Evolutionary conservation across 352 stramenopile genomes (phyloP).

Genomic region (Globisporangium mamillatum): DNA sequence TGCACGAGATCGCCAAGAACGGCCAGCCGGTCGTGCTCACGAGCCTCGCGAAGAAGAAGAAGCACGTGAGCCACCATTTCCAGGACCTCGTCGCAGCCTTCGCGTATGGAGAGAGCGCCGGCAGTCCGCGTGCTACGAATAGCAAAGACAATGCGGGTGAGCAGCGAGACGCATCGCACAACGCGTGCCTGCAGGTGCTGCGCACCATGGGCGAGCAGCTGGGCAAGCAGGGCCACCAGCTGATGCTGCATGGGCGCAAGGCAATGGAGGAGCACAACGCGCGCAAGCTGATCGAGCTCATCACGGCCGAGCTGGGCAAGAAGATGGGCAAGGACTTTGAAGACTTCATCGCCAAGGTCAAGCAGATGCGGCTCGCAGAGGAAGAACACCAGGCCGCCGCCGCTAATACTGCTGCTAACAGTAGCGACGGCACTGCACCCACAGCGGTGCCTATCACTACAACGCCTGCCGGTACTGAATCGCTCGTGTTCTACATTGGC

Average conservation of each 20-base stretch:
- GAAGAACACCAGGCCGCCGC: slow-evolving; percentile 17
- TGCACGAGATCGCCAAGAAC: slow-evolving; percentile 56
- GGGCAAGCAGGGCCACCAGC: slow-evolving; percentile 4
- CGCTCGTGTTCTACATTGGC: slow-evolving; percentile 68
- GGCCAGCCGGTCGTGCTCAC: slow-evolving; percentile 33
- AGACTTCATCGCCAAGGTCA: slow-evolving; percentile 64
- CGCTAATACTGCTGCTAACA: not conserved
- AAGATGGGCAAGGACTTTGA: slow-evolving; percentile 76
- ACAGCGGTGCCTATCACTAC: not conserved
- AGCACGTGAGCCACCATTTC: slow-evolving; percentile 28
- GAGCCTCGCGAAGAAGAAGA: slow-evolving; percentile 38
- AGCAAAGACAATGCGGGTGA: not conserved
- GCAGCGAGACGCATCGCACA: not conserved
- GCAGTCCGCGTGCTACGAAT: not conserved
- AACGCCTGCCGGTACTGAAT: slow-evolving; percentile 7
- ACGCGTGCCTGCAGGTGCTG: slow-evolving; percentile 25
- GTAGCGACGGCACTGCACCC: not conserved
- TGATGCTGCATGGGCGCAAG: slow-evolving; percentile 20
- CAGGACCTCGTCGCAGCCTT: slow-evolving; percentile 43
- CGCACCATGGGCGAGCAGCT: slow-evolving; percentile 15
- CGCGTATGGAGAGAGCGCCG: slow-evolving; percentile 7
- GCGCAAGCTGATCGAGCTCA: slow-evolving; percentile 43
- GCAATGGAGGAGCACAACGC: slow-evolving; percentile 51
- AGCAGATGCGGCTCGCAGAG: slow-evolving; percentile 32
- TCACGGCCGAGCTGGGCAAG: slow-evolving; percentile 50